Percentiles rank a stretch among this genome's conserved stretches.
Conservation (phyloP, 1,284 basidiomycete genomes). For the Dichomitus squalens region DNA sequence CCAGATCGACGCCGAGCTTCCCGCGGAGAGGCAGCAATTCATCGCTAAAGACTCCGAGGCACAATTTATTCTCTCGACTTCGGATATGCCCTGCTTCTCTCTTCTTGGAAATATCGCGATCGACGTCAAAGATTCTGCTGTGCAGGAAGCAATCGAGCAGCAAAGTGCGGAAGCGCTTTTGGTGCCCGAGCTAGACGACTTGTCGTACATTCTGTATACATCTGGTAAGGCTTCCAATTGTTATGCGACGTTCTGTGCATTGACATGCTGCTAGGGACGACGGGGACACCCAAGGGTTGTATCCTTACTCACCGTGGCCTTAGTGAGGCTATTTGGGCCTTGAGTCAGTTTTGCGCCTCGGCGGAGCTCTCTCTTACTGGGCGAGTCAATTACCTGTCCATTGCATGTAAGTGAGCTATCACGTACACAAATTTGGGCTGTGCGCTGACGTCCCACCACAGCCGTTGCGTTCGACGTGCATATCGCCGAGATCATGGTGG, state of each 20-base stretch:
- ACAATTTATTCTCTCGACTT: conserved; percentile 43
- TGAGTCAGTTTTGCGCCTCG: conserved; percentile 42
- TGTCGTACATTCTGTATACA: conserved; percentile 55
- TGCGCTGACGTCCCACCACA: conserved; percentile 4
- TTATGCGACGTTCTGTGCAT: not conserved
- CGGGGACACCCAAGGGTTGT: conserved; percentile 60
- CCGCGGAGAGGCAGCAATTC: conserved; percentile 48
- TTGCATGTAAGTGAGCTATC: conserved; percentile 40
- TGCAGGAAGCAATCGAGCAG: conserved; percentile 30
- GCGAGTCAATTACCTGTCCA: conserved; percentile 43
- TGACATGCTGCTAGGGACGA: conserved; percentile 43
- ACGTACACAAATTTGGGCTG: conserved; percentile 24
- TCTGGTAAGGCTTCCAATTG: conserved; percentile 39
- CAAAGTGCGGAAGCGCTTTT: conserved; percentile 36
- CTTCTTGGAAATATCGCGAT: conserved; percentile 37
- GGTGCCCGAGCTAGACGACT: conserved; percentile 34
- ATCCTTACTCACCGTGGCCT: conserved; percentile 50
- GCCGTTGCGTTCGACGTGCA: conserved; percentile 53
- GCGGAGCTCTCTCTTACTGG: conserved; percentile 39
- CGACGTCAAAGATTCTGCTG: conserved; percentile 32
- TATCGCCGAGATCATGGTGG: conserved; percentile 47
- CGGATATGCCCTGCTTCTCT: conserved; percentile 27
- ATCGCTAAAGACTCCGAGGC: conserved; percentile 49
- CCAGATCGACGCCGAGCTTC: conserved; percentile 57
- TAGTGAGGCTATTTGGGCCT: conserved; percentile 44